These are phyloP conservation scores for Epichloe gansuensis DNA, from an alignment of 2,329 filamentous ascomycete genomes.

Conservation along the genomic window DNA sequence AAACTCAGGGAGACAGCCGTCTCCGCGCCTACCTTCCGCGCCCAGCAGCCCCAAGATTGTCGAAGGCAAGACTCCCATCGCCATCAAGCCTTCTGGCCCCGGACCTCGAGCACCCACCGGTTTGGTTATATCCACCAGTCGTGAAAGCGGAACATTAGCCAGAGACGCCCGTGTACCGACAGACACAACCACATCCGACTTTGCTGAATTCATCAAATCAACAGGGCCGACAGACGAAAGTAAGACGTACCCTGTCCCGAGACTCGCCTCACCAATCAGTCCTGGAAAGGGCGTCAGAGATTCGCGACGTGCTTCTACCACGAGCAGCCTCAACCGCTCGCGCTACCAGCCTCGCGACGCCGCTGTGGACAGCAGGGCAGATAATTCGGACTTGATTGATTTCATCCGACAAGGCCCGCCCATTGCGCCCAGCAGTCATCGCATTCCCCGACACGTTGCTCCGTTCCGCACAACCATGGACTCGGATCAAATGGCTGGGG, in stretches of 20 bases:
- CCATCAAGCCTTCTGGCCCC: constrained; percentile 8
- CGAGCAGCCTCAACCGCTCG: constrained; percentile 28
- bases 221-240: constrained; percentile 56
- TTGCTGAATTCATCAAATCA: constrained; percentile 80
- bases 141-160: constrained; percentile 27
- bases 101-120: constrained; percentile 14
- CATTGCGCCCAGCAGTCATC: constrained; percentile 43
- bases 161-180: constrained; percentile 61
- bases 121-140: constrained; percentile 11
- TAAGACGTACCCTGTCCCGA: constrained; percentile 23
- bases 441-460: constrained; percentile 72
- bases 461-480: constrained; percentile 80
- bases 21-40: constrained; percentile 5
- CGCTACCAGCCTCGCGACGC: constrained; percentile 63
- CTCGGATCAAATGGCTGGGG: constrained; percentile 58
- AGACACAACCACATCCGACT: constrained; percentile 68
- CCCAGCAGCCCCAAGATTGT: constrained; percentile 3
- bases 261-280: constrained; percentile 17
- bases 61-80: constrained; percentile 6
- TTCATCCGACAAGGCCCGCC: constrained; percentile 86
- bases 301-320: constrained; percentile 25
- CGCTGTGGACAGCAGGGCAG: constrained; percentile 46
- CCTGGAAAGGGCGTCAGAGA: constrained; percentile 26
- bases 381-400: constrained; percentile 81
- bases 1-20: constrained; percentile 17